A percentile compares a stretch with the other conserved stretches of the same genome.
Conservation (phyloP, 352 stramenopile species). For the Phytophthora pisi region DNA sequence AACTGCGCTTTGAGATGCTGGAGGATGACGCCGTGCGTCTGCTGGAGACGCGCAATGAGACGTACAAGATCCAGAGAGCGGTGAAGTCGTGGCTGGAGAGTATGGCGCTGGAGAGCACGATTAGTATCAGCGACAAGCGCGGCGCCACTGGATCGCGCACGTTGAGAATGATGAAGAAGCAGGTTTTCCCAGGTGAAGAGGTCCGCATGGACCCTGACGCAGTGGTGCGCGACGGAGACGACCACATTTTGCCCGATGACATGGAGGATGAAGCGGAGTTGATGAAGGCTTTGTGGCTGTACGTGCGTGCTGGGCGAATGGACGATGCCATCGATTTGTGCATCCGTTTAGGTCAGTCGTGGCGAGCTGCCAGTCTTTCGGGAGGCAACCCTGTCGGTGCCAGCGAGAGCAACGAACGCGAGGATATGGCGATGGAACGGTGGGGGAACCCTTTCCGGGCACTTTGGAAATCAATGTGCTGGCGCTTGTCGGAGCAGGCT, state of each 20-base stretch:
- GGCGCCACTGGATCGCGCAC: constrained; percentile 59
- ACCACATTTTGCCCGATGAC: constrained; percentile 71
- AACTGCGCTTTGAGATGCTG: constrained; percentile 77
- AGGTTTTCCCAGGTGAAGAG: constrained; percentile 35
- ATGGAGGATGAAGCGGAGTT: constrained; percentile 82
- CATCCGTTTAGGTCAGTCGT: constrained; percentile 72
- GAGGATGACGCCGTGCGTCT: constrained; percentile 75
- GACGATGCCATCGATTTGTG: constrained; percentile 77
- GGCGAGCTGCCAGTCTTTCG: constrained; percentile 79
- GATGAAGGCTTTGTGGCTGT: constrained; percentile 77
- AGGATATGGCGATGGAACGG: constrained; percentile 56
- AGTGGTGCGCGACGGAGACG: constrained; percentile 66
- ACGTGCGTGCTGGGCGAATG: constrained; percentile 68
- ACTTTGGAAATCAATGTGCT: constrained; percentile 88
- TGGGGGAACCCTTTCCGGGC: constrained; percentile 86
- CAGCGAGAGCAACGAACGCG: constrained; percentile 55
- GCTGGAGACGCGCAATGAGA: constrained; percentile 65
- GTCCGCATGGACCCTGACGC: constrained; percentile 79
- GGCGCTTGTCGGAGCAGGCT: constrained; percentile 71
- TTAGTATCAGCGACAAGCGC: constrained; percentile 66
- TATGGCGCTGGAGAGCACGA: constrained; percentile 71
- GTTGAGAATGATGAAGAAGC: constrained; percentile 65
- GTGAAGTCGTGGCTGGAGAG: constrained; percentile 85
- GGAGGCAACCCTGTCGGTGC: constrained; percentile 66
- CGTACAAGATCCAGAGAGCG: constrained; percentile 70